These are phyloP conservation scores for Astrephomene gubernaculifera DNA, from an alignment of 139 green algal species.

Conservation along the genomic window DNA sequence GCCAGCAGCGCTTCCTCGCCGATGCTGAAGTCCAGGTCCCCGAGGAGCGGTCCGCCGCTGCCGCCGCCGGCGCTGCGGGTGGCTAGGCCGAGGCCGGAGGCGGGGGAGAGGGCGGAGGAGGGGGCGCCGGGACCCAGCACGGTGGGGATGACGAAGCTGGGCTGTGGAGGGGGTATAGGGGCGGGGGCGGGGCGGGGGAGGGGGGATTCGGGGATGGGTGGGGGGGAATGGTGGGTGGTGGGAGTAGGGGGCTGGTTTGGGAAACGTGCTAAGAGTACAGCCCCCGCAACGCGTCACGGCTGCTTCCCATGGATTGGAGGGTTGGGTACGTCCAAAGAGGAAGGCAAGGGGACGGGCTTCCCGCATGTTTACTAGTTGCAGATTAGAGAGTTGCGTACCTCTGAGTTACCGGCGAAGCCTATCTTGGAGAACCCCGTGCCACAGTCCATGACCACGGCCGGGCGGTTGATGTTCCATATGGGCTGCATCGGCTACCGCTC, in stretches of 20 bases:
- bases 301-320: too few species aligned
- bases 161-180: constrained; percentile 34
- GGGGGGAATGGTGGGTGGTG: not conserved
- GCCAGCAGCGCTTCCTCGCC: constrained; percentile 69
- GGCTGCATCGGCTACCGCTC: too few species aligned
- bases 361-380: too few species aligned
- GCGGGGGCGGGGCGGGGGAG: not conserved
- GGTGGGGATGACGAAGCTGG: constrained; percentile 76
- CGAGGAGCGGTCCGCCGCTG: constrained; percentile 44
- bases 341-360: too few species aligned
- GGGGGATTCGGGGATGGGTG: not conserved
- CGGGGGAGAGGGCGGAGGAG: not conserved
- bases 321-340: too few species aligned
- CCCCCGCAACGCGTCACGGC: too few species aligned
- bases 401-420: constrained; percentile 77
- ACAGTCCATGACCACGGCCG: constrained; percentile 75
- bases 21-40: constrained; percentile 78
- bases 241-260: too few species aligned
- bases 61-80: not conserved
- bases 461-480: constrained; percentile 9
- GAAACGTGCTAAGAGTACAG: too few species aligned
- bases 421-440: constrained; percentile 83
- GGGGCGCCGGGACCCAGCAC: constrained; percentile 50
- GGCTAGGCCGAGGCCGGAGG: constrained; percentile 7
- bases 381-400: too few species aligned